Percentiles rank a stretch among this genome's conserved stretches.
phyloP scores from a whole-genome alignment of 1,139 yeast species.

The Chernovozyma sophiae-reginae region DNA sequence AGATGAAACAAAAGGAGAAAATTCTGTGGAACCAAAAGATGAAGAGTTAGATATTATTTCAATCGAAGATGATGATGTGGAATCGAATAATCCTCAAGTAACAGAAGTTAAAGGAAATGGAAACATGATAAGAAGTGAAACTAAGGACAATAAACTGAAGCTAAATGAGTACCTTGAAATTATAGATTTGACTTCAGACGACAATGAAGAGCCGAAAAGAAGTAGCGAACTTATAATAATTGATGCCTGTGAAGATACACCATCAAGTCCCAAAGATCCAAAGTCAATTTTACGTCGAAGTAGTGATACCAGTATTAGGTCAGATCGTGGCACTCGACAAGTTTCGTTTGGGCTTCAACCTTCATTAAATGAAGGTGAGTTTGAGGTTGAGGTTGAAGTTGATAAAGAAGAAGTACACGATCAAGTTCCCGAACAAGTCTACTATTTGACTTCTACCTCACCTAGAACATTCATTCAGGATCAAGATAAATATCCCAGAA shows the following conservation, averaged over 20 bases:
- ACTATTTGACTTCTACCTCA: constrained; percentile 20
- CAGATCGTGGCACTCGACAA: constrained; percentile 2
- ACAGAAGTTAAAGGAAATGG: neutral
- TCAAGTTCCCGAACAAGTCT: constrained; percentile 9
- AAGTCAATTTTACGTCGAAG: constrained; percentile 13
- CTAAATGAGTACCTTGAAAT: constrained; percentile 15
- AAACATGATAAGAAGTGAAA: neutral
- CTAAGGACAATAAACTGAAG: neutral
- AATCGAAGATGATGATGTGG: constrained; percentile 8
- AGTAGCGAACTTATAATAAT: constrained; percentile 20
- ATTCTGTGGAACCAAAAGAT: constrained; percentile 26
- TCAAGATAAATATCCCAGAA: constrained; percentile 17
- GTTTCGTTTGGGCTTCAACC: constrained; percentile 13
- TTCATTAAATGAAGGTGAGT: constrained; percentile 14
- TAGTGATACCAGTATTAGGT: constrained; percentile 1
- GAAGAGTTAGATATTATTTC: constrained; percentile 31
- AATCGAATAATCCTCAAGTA: neutral
- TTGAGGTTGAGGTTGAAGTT: constrained; percentile 1
- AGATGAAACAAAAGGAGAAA: constrained; percentile 13
- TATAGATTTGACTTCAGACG: constrained; percentile 22
- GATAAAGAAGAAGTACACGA: neutral
- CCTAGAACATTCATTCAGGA: constrained; percentile 21
- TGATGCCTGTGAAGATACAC: constrained; percentile 19
- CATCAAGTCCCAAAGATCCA: constrained; percentile 2
- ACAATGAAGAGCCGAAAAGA: constrained; percentile 10